A percentile compares a stretch with the other conserved stretches of the same genome.
phyloP scores from a whole-genome alignment of 768 basidiomycete genomes.

The Tephrocybe sp. region DNA sequence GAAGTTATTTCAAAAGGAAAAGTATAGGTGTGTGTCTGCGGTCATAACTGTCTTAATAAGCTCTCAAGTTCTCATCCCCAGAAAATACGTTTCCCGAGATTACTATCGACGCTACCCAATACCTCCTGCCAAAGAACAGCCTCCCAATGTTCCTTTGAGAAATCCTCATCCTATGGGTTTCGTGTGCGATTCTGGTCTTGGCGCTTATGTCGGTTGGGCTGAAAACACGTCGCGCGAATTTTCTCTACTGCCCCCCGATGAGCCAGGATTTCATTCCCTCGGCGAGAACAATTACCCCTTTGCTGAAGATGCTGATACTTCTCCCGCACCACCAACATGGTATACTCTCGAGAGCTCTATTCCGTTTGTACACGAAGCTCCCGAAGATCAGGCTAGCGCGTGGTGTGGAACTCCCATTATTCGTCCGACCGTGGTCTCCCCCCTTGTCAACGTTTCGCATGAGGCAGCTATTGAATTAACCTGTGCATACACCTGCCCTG shows the following conservation, averaged over 20 bases:
- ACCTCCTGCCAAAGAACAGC: constrained; percentile 55
- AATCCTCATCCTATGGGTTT: constrained; percentile 54
- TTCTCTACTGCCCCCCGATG: constrained; percentile 47
- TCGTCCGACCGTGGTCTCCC: constrained; percentile 47
- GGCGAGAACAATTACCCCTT: constrained; percentile 51
- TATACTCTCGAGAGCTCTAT: constrained; percentile 55
- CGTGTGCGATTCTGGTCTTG: constrained; percentile 47
- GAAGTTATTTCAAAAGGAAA: constrained; percentile 63
- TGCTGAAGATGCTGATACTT: constrained; percentile 29
- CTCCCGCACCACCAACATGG: constrained; percentile 42
- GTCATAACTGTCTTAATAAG: background rate
- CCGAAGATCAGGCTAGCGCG: constrained; percentile 26
- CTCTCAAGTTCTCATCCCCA: constrained; percentile 20
- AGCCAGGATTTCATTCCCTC: constrained; percentile 47
- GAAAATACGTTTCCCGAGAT: constrained; percentile 37
- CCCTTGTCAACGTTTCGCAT: constrained; percentile 58
- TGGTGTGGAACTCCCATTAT: constrained; percentile 40
- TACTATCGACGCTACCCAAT: constrained; percentile 51
- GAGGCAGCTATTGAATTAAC: constrained; percentile 49
- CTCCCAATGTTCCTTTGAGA: constrained; percentile 58
- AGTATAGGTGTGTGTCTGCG: constrained; percentile 51
- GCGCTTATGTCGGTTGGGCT: constrained; percentile 18
- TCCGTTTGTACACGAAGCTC: constrained; percentile 37
- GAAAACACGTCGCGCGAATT: constrained; percentile 34
- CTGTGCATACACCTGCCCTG: constrained; percentile 52